phyloP scores from a whole-genome alignment of 257 asterid species.

The Solanum sitiens region DNA sequence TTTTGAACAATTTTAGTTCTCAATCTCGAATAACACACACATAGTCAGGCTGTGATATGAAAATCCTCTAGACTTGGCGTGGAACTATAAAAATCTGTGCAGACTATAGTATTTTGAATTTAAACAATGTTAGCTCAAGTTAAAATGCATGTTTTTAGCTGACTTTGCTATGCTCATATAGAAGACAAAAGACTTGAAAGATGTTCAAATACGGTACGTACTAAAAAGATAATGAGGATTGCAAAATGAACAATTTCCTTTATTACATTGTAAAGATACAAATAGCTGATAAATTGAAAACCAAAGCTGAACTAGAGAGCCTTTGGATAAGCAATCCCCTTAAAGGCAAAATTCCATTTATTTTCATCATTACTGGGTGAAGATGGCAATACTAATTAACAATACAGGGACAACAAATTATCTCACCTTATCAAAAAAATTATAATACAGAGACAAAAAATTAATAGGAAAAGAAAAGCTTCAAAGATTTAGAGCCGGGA shows the following conservation, averaged over 20 bases:
- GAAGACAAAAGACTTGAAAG: not conserved
- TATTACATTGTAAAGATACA: not conserved
- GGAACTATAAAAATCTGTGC: not conserved
- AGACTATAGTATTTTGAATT: not conserved
- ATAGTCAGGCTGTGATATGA: not conserved
- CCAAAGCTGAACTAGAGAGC: not conserved
- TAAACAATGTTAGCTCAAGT: not conserved
- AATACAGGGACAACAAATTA: not conserved
- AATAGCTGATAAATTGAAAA: not conserved
- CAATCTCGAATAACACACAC: not conserved
- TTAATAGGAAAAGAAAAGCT: not conserved
- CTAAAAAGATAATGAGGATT: not conserved
- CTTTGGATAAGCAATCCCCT: not conserved
- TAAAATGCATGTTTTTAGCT: not conserved
- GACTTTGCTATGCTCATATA: not conserved
- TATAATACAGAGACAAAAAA: not conserved
- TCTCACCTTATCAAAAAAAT: too few species aligned
- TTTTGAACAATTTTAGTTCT: not conserved
- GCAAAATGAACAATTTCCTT: not conserved
- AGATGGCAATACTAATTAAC: not conserved
- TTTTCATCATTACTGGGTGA: not conserved
- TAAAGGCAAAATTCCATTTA: not conserved
- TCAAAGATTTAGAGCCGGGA: constrained; percentile 36
- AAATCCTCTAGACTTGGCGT: not conserved
- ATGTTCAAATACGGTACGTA: not conserved